A percentile compares a stretch with the other conserved stretches of the same genome.
Evolutionary conservation across 2,329 filamentous ascomycete genomes (phyloP).

Genomic region (Aspergillus hortae): DNA sequence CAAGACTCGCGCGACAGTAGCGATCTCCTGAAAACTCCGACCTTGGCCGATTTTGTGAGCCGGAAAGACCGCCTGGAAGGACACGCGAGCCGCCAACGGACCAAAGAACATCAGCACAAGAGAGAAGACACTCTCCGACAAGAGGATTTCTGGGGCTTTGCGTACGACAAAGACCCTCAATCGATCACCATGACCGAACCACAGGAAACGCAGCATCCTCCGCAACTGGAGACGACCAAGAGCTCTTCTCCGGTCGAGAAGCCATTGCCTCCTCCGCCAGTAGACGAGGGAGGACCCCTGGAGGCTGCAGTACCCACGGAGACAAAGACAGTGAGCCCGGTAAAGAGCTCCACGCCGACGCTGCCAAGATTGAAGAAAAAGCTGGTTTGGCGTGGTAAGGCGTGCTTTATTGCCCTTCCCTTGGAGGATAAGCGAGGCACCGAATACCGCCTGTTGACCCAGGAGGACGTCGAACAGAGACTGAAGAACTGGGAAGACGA

Average conservation of each 20-base stretch:
- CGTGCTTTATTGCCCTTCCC: conserved; percentile 67
- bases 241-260: conserved; percentile 34
- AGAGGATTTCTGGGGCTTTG: conserved; percentile 45
- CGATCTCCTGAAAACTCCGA: conserved; percentile 40
- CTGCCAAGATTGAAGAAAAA: conserved; percentile 58
- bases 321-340: conserved; percentile 13
- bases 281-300: conserved; percentile 12
- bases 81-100: conserved; percentile 21
- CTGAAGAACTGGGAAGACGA: conserved; percentile 41
- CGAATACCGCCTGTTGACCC: conserved; percentile 35
- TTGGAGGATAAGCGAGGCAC: conserved; percentile 63
- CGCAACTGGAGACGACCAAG: conserved; percentile 16
- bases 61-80: conserved; percentile 20
- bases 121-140: conserved; percentile 42
- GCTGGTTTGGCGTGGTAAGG: conserved; percentile 71
- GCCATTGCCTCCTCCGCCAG: conserved; percentile 37
- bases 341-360: conserved; percentile 22
- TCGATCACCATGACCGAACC: conserved; percentile 32
- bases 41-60: conserved; percentile 33
- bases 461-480: conserved; percentile 36
- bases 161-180: conserved; percentile 38
- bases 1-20: conserved; percentile 33
- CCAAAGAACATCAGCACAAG: conserved; percentile 33
- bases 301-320: conserved; percentile 6
- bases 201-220: conserved; percentile 19